Percentiles rank a stretch among this genome's conserved stretches.
phyloP scores from a whole-genome alignment of 2,329 filamentous ascomycete species.

The Dactylellina sp. region DNA sequence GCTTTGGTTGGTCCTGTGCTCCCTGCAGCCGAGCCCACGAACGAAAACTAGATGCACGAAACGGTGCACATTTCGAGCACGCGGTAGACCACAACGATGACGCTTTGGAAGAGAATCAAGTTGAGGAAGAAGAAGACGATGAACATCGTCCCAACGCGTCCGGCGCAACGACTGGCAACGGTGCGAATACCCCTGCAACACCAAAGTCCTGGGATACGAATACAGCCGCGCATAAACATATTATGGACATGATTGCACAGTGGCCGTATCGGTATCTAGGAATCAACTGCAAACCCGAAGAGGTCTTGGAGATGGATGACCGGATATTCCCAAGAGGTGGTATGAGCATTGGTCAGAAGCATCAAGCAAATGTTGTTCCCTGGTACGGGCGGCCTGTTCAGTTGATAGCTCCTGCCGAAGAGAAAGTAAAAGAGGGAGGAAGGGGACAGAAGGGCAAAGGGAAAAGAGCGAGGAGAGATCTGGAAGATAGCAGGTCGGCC shows the following conservation, averaged over 20 bases:
- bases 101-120: conserved; percentile 69
- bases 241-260: conserved; percentile 79
- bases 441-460: conserved; percentile 76
- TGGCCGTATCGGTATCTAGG: conserved; percentile 98
- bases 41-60: conserved; percentile 86
- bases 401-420: conserved; percentile 86
- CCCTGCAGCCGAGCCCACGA: conserved; percentile 97
- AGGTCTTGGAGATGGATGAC: conserved; percentile 96
- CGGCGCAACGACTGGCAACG: conserved; percentile 44
- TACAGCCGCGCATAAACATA: conserved; percentile 35
- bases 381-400: conserved; percentile 92
- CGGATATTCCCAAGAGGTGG: conserved; percentile 96
- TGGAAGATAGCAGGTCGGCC: conserved; percentile 82
- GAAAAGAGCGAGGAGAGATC: conserved; percentile 80
- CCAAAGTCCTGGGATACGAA: conserved; percentile 47
- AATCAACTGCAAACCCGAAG: conserved; percentile 93
- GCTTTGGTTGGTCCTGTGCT: conserved; percentile 97
- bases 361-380: conserved; percentile 85
- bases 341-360: conserved; percentile 87
- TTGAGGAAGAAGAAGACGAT: conserved; percentile 74
- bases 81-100: conserved; percentile 37
- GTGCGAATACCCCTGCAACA: conserved; percentile 58
- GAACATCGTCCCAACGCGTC: conserved; percentile 64
- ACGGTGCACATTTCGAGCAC: conserved; percentile 66
- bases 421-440: conserved; percentile 78